Evolutionary conservation across 371 early-diverging fungal species (phyloP).

Genomic region (Nematocida ausubeli): DNA sequence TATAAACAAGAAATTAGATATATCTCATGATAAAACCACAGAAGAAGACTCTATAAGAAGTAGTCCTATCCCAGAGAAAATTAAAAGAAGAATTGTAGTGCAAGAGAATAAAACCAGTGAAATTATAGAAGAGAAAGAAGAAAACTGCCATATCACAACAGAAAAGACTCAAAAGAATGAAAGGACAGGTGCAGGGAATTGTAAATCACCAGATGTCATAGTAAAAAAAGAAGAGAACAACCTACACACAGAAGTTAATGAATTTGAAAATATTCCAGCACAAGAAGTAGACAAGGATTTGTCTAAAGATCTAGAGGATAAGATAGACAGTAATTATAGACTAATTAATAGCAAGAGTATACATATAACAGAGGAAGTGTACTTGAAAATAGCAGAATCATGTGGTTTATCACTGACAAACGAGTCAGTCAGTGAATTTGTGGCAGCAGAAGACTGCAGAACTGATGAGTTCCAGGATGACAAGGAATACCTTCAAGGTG

Average conservation of each 20-base stretch:
- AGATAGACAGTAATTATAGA: too few species aligned
- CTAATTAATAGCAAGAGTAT: too few species aligned
- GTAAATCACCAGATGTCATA: too few species aligned
- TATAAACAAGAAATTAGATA: too few species aligned
- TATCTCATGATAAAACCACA: too few species aligned
- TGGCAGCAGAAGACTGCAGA: conserved; percentile 23
- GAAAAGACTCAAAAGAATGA: background rate
- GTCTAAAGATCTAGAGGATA: too few species aligned
- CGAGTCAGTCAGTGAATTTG: background rate
- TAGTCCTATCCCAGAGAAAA: background rate
- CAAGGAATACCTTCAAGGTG: conserved; percentile 18
- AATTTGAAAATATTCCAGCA: background rate
- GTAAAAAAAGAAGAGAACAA: background rate
- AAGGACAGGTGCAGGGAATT: background rate
- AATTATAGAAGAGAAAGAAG: background rate
- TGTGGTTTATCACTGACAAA: background rate
- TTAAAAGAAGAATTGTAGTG: background rate
- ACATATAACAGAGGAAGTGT: background rate
- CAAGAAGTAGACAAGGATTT: background rate
- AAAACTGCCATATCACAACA: background rate
- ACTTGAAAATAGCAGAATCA: background rate
- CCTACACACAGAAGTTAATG: background rate
- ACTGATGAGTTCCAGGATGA: conserved; percentile 49
- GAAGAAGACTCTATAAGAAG: background rate
- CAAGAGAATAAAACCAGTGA: background rate